phyloP scores from a whole-genome alignment of 202 grass and related monocot species.

The Carex arenaria region DNA sequence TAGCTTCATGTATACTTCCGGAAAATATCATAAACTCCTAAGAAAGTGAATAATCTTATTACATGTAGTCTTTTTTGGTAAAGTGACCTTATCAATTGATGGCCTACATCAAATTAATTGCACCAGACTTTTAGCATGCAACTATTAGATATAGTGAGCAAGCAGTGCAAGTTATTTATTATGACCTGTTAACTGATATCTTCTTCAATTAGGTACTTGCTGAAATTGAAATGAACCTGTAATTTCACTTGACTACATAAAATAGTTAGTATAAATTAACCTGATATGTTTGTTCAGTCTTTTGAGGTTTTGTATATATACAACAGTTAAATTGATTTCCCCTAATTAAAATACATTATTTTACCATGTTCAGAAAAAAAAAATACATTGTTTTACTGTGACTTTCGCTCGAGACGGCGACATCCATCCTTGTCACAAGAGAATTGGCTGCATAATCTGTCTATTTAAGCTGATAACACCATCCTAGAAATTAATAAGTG shows the following conservation, averaged over 20 bases:
- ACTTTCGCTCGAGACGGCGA: neutral
- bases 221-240: neutral
- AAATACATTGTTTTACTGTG: neutral
- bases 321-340: neutral
- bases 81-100: neutral
- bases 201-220: neutral
- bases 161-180: neutral
- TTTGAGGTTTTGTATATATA: neutral
- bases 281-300: too few species aligned
- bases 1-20: neutral
- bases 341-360: neutral
- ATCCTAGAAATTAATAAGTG: neutral
- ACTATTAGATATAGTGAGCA: neutral
- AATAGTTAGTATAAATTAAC: neutral
- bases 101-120: neutral
- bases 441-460: neutral
- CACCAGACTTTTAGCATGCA: neutral
- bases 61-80: neutral
- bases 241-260: neutral
- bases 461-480: neutral
- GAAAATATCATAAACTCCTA: neutral
- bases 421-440: neutral
- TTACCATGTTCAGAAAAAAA: neutral
- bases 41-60: neutral
- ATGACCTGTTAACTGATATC: neutral